Percentiles rank a stretch among this genome's conserved stretches.
Evolutionary conservation across 768 basidiomycete genomes (phyloP).

Genomic region (Chlorophyllum brunneum): DNA sequence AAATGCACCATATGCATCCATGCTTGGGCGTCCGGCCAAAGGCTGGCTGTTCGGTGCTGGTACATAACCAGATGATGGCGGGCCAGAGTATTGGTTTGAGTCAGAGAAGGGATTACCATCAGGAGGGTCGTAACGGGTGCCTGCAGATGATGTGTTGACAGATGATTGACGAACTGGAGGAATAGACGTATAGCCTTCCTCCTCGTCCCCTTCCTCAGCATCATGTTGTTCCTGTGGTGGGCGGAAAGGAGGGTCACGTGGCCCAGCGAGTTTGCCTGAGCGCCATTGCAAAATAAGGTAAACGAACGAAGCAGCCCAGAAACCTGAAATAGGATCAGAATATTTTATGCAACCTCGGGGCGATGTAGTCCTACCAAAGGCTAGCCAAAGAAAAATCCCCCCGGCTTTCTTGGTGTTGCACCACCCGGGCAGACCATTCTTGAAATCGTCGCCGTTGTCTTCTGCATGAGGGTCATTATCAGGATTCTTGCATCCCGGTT

Average conservation of each 20-base stretch:
- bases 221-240: conserved; percentile 48
- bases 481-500: conserved; percentile 85
- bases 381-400: conserved; percentile 85
- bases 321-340: conserved; percentile 40
- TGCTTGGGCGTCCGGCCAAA: conserved; percentile 53
- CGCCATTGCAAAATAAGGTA: conserved; percentile 77
- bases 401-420: conserved; percentile 92
- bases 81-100: conserved; percentile 35
- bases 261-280: conserved; percentile 53
- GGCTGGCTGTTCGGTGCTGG: conserved; percentile 25
- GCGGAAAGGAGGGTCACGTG: conserved; percentile 75
- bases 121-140: conserved; percentile 23
- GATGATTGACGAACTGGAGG: conserved; percentile 31
- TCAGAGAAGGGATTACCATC: conserved; percentile 49
- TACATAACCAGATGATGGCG: conserved; percentile 24
- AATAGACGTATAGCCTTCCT: conserved; percentile 51
- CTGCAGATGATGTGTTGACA: conserved; percentile 14
- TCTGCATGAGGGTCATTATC: conserved; percentile 76
- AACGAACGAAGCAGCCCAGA: conserved; percentile 69
- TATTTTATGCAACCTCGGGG: not conserved
- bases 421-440: conserved; percentile 70
- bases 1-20: conserved; percentile 90
- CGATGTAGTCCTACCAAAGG: conserved; percentile 65
- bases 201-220: conserved; percentile 50
- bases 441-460: conserved; percentile 59